Evolutionary conservation across 73 alveolate genomes (phyloP).

Genomic region (Halteria grandinella): DNA sequence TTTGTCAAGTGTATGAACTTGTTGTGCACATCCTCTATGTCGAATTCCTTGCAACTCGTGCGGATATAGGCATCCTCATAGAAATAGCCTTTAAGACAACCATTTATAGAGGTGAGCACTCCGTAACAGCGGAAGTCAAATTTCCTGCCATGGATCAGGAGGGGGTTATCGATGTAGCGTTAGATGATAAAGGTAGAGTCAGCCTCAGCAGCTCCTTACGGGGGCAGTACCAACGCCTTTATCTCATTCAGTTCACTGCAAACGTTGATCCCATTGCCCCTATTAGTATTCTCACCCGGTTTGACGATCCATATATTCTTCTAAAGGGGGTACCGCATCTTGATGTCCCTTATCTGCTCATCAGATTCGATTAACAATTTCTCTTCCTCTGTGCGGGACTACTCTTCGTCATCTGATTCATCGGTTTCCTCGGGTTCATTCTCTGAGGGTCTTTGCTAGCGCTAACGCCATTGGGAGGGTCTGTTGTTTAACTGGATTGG

Average conservation of each 20-base stretch:
- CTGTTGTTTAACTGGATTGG: no score
- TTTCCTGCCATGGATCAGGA: slow-evolving; percentile 71
- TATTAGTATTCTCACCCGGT: slow-evolving; percentile 57
- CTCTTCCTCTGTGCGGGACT: slow-evolving; percentile 14
- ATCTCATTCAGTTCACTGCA: slow-evolving; percentile 68
- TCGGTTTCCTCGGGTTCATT: no score
- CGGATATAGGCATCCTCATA: slow-evolving; percentile 84
- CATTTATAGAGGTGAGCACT: slow-evolving; percentile 70
- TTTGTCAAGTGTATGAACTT: slow-evolving; percentile 80
- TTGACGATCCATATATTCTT: slow-evolving; percentile 52
- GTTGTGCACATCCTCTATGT: slow-evolving; percentile 48
- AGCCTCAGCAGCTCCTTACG: background rate
- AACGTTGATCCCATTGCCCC: slow-evolving; percentile 65
- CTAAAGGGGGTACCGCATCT: slow-evolving; percentile 6
- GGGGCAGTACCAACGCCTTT: slow-evolving; percentile 37
- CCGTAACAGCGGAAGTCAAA: slow-evolving; percentile 80
- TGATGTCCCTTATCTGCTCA: slow-evolving; percentile 7
- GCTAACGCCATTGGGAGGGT: no score
- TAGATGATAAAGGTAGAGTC: slow-evolving; percentile 63
- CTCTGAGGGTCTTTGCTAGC: slow-evolving; percentile 17
- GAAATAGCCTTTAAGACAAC: slow-evolving; percentile 67
- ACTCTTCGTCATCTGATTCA: slow-evolving; percentile 39
- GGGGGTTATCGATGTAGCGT: slow-evolving; percentile 78
- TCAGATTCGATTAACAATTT: background rate
- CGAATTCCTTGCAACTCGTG: slow-evolving; percentile 70